These are phyloP conservation scores for Lasiosphaeria hispida DNA, from an alignment of 495 filamentous ascomycete species.

Conservation along the genomic window DNA sequence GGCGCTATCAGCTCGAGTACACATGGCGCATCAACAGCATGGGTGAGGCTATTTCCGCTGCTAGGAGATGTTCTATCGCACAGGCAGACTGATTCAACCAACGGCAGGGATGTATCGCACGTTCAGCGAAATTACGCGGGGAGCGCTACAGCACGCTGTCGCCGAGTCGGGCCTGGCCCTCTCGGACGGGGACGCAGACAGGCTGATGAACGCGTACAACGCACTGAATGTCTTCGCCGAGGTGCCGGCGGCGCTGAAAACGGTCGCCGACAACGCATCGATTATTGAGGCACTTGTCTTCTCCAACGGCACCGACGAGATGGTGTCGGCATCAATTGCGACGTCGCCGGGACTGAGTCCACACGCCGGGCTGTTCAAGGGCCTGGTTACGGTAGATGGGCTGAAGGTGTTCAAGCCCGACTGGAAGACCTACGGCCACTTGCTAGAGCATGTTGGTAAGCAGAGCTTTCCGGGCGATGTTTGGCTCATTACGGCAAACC, in stretches of 20 bases:
- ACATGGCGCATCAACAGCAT: slow-evolving; percentile 82
- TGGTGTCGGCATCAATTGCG: slow-evolving; percentile 61
- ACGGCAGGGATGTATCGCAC: slow-evolving; percentile 56
- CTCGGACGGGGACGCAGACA: slow-evolving; percentile 35
- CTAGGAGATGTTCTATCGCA: neutral
- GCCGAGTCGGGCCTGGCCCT: slow-evolving; percentile 52
- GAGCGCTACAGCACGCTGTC: slow-evolving; percentile 63
- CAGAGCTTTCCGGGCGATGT: slow-evolving; percentile 50
- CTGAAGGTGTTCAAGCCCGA: slow-evolving; percentile 66
- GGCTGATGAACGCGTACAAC: slow-evolving; percentile 66
- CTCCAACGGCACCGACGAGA: slow-evolving; percentile 67
- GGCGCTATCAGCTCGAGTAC: slow-evolving; percentile 69
- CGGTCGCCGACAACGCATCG: slow-evolving; percentile 30
- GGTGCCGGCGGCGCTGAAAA: slow-evolving; percentile 51
- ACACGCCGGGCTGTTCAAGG: slow-evolving; percentile 49
- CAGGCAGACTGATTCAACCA: neutral
- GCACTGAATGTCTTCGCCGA: slow-evolving; percentile 68
- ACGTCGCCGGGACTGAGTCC: slow-evolving; percentile 20
- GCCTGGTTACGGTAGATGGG: slow-evolving; percentile 62
- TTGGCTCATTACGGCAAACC: slow-evolving; percentile 75
- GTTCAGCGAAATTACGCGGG: slow-evolving; percentile 63
- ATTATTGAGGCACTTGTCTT: slow-evolving; percentile 62
- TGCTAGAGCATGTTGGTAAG: slow-evolving; percentile 54
- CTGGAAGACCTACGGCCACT: slow-evolving; percentile 58
- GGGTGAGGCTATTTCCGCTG: slow-evolving; percentile 44